A percentile compares a stretch with the other conserved stretches of the same genome.
Evolutionary conservation across 495 filamentous ascomycete genomes (phyloP).

Genomic region (Aspergillus conjunctus): DNA sequence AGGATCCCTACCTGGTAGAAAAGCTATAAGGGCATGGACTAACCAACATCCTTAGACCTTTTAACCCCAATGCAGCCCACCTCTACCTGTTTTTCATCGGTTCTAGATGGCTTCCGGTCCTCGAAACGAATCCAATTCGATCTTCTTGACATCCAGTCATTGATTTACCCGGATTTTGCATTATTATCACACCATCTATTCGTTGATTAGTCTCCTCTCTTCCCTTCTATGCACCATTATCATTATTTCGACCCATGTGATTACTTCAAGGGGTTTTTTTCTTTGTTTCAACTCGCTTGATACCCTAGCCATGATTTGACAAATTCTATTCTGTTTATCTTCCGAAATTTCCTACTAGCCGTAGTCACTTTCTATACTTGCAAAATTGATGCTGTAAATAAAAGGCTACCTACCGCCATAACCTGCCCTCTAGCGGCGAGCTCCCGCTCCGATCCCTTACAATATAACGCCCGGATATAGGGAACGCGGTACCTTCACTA

Average conservation of each 20-base stretch:
- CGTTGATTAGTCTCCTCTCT: too few species aligned
- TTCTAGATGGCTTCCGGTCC: neutral
- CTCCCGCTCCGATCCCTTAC: too few species aligned
- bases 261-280: neutral
- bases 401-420: too few species aligned
- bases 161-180: neutral
- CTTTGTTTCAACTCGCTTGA: constrained; percentile 12
- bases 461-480: too few species aligned
- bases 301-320: constrained; percentile 13
- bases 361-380: too few species aligned
- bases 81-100: neutral
- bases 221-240: too few species aligned
- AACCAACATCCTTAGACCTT: neutral
- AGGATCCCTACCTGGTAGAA: constrained; percentile 12
- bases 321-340: neutral
- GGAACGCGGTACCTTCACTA: too few species aligned
- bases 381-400: too few species aligned
- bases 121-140: neutral
- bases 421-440: too few species aligned
- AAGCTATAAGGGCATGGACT: neutral
- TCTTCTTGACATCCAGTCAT: neutral
- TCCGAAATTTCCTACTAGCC: too few species aligned
- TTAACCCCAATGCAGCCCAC: neutral
- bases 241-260: too few species aligned
- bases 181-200: constrained; percentile 2